A percentile compares a stretch with the other conserved stretches of the same genome.
phyloP scores from a whole-genome alignment of 2,329 filamentous ascomycete genomes.

The Cadophora malorum region DNA sequence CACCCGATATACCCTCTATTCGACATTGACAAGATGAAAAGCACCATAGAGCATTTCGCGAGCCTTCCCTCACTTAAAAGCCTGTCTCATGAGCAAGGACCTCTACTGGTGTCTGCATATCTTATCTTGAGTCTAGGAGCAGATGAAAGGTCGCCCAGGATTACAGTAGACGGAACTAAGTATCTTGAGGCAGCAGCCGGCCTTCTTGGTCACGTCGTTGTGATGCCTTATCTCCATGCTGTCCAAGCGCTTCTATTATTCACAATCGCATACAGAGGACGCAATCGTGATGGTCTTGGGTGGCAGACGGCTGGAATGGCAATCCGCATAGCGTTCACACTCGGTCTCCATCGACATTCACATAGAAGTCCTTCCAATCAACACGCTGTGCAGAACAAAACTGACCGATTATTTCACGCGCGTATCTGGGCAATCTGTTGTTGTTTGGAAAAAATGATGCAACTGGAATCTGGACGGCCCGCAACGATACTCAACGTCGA shows the following conservation, averaged over 20 bases:
- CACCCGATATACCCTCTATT: conserved; percentile 21
- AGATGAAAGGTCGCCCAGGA: conserved; percentile 14
- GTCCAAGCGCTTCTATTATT: conserved; percentile 21
- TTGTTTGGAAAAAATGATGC: conserved; percentile 19
- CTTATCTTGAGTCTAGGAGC: conserved; percentile 16
- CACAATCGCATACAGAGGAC: conserved; percentile 5
- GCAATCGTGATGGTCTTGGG: conserved; percentile 21
- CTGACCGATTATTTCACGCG: background rate
- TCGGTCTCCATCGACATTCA: conserved; percentile 23
- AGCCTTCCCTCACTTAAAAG: background rate
- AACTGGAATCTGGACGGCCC: conserved; percentile 15
- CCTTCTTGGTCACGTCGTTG: conserved; percentile 18
- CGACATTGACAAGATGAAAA: conserved; percentile 5
- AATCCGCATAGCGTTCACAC: conserved; percentile 18
- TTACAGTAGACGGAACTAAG: conserved; percentile 10
- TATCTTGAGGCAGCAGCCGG: conserved; percentile 20
- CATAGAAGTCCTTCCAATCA: background rate
- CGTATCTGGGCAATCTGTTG: conserved; percentile 18
- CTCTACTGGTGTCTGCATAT: conserved; percentile 22
- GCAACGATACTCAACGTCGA: background rate
- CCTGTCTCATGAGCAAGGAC: conserved; percentile 12
- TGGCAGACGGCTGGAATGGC: conserved; percentile 20
- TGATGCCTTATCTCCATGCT: conserved; percentile 19
- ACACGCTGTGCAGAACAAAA: background rate
- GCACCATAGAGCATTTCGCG: conserved; percentile 3